A percentile compares a stretch with the other conserved stretches of the same genome.
Evolutionary conservation across 2,329 filamentous ascomycete species (phyloP).

Genomic region (Dryadomyces quercus-mongolicae): DNA sequence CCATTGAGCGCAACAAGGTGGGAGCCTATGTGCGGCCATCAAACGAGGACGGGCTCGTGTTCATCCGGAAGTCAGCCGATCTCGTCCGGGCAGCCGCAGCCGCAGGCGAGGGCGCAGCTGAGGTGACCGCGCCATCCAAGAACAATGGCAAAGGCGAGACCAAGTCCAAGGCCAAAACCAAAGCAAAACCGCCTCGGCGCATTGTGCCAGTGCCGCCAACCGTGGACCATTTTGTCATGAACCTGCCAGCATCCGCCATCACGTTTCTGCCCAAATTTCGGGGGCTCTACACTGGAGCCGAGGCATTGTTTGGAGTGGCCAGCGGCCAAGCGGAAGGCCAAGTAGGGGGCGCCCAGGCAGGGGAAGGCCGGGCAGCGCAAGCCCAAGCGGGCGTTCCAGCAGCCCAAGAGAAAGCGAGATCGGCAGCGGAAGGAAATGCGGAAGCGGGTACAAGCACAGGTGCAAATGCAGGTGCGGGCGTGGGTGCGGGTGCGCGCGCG

Average conservation of each 20-base stretch:
- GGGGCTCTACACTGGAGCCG: conserved; percentile 65
- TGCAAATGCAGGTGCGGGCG: not conserved
- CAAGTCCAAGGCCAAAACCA: conserved; percentile 8
- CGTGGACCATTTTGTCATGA: conserved; percentile 96
- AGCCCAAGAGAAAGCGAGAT: not conserved
- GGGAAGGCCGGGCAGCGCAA: not conserved
- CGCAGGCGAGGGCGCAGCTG: conserved; percentile 29
- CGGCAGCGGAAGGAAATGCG: conserved; percentile 25
- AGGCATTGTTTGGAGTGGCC: conserved; percentile 50
- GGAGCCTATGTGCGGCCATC: conserved; percentile 61
- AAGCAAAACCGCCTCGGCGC: conserved; percentile 3
- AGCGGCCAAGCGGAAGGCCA: not conserved
- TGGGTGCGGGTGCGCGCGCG: not conserved
- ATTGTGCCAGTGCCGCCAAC: conserved; percentile 50
- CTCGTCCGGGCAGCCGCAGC: conserved; percentile 39
- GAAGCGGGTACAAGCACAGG: not conserved
- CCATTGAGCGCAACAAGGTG: conserved; percentile 70
- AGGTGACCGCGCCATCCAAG: conserved; percentile 8
- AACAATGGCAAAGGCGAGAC: not conserved
- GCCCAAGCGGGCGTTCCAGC: not conserved
- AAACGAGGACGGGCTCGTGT: conserved; percentile 70
- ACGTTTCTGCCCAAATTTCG: conserved; percentile 67
- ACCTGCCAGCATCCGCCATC: conserved; percentile 81
- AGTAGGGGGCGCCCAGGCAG: too few relatives aligned
- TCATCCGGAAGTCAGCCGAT: conserved; percentile 62